Evolutionary conservation across 495 filamentous ascomycete species (phyloP), one percentile per base, ranked within the genome.

Genomic region (Xylaria sp.): DNA sequence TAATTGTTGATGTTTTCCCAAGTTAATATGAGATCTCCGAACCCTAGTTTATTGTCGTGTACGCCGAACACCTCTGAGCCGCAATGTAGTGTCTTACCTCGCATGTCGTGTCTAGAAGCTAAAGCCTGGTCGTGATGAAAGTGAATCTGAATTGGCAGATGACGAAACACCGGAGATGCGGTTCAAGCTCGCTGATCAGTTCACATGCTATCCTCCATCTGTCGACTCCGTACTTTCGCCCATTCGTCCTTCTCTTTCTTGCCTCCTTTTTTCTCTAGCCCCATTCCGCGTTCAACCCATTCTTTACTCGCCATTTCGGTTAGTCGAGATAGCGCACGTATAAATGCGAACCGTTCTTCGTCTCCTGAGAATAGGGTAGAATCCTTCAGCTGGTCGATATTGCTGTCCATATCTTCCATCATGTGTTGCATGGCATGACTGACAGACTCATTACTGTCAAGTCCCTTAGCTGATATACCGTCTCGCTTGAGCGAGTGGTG

Each of bases 291-390:
- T 84, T 98, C 97, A 19, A 98, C 91, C 97, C 97, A 99, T 78
- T 97, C 90, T 80, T 91, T 88, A 73, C 93, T 95, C 2, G 93
- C 94, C 96, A 99, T 99, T 82, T 98, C 93, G 21, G 82, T 90
- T 74, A 99, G 83, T 67, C 96, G 84, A 41, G 91, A 94, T 72
- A 98, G 76, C 7, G 96, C 96, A 26, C 96, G 85, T 62, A 94
- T 94, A 81, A 99, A 99, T 0, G 96, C 96, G 82, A 99, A 99
- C 8, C 93, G 86, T 82, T 99, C 96, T 85, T 99, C 96, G 63
- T 98, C 96, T 19, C 96, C 97, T 11, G 91, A 93, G 80, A 99
- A 99, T 64, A 98, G 87, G 72, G 87, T 93, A 31, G 89, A 93
- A 72, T 91, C 92, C 81, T 97, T 96, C 73, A 99, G 84, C 79